Evolutionary conservation across 208 protist genomes (phyloP), one percentile per base, ranked within the genome.

Genomic region (Kentomonas sorsogonicus): DNA sequence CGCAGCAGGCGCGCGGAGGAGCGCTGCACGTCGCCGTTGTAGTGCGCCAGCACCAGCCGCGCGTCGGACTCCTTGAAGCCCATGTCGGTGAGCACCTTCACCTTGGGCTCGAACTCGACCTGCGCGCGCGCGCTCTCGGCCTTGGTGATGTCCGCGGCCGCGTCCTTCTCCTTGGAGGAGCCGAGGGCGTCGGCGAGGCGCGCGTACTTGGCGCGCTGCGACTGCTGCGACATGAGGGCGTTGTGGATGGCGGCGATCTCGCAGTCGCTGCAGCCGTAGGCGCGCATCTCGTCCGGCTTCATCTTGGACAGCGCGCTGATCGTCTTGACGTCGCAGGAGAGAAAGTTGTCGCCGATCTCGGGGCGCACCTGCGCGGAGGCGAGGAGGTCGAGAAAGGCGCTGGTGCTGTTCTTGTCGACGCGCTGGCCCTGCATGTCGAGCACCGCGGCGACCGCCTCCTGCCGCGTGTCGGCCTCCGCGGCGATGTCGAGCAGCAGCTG

Each of bases 1-100:
- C 72, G 75, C 39, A 94, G 54, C 6, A 91, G 72, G 13, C 79
- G 79, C 0, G 71, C 73, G 3, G 74, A 77, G 0, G 79, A 68
- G 63, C 78, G 81, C 56, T 93, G 58, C 45, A 89, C 75, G 36
- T 89, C 74, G 48, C 79, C 81, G 71, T 88, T 86, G 69, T 89
- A 91, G 61, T 90, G 86, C 11, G 83, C 84, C 20, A 91, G 65
- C 3, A 77, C 66, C 0, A 85, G 59, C 25, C 75, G 73, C 25
- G 63, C 61, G 43, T 78, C 63, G 3, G 46, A 43, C 55, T 60
- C 74, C 6, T 66, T 63, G 46, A 86, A 93, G 27, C 86, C 82
- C 76, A 88, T 77, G n/a, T 48, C 63, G 15, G 55, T 27, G 10
- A 89, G 70, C 20, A 45, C 40, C 13, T 55, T 30, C 39, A 83